A percentile compares a stretch with the other conserved stretches of the same genome.
Evolutionary conservation across 225 moss, liverwort and hornwort genomes (phyloP).

Genomic region (Climacium dendroides): DNA sequence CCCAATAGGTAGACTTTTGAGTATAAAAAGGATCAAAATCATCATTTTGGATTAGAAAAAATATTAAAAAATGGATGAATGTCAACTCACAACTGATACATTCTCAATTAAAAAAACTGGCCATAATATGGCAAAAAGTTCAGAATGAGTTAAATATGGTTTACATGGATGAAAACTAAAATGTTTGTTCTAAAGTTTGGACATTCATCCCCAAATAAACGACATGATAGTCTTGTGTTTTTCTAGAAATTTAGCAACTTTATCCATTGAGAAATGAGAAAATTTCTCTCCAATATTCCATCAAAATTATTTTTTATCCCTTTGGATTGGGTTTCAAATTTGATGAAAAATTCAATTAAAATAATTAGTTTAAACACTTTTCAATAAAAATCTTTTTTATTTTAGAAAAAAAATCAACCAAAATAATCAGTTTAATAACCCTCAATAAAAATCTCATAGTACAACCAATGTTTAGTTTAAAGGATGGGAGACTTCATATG

Average conservation of each 20-base stretch:
- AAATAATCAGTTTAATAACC: not conserved
- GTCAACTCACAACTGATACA: fast-evolving
- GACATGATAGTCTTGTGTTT: fast-evolving
- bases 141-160: too few relatives aligned
- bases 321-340: fast-evolving
- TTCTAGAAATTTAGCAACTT: not conserved
- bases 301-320: not conserved
- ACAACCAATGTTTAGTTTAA: not conserved
- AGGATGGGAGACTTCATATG: too few relatives aligned
- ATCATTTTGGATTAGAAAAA: too few relatives aligned
- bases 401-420: not conserved
- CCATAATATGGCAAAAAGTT: too few relatives aligned
- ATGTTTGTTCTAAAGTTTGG: not conserved
- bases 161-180: not conserved
- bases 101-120: too few relatives aligned
- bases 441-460: not conserved
- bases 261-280: not conserved
- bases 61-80: too few relatives aligned
- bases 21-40: too few relatives aligned
- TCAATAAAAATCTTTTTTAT: too few relatives aligned
- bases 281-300: fast-evolving
- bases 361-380: not conserved
- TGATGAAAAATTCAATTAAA: not conserved
- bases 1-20: too few relatives aligned
- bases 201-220: not conserved